A percentile compares a stretch with the other conserved stretches of the same genome.
These are phyloP conservation scores for Lentinula novae-zelandiae DNA, from an alignment of 1,284 basidiomycete genomes.

Conservation along the genomic window DNA sequence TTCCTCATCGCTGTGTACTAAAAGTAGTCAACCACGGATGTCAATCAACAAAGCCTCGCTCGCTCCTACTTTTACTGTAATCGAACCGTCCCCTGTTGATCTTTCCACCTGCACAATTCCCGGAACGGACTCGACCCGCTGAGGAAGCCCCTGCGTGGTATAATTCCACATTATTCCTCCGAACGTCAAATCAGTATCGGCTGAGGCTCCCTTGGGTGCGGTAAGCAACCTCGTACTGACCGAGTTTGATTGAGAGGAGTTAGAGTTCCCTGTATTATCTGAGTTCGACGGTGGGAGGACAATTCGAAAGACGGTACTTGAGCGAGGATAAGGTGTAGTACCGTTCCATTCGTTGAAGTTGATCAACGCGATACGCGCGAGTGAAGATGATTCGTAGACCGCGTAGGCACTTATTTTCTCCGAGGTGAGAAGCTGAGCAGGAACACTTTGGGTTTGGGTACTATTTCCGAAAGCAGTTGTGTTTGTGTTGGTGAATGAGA, in stretches of 20 bases:
- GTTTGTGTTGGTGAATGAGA: neutral
- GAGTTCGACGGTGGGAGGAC: neutral
- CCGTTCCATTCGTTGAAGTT: conserved; percentile 12
- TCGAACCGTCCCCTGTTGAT: neutral
- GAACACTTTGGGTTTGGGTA: neutral
- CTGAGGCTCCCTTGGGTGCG: conserved; percentile 9
- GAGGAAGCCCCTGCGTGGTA: conserved; percentile 8
- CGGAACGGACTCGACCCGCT: neutral
- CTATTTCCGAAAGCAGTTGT: neutral
- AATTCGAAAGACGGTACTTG: neutral
- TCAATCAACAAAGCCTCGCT: conserved; percentile 9
- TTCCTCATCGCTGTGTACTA: no score
- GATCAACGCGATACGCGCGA: conserved; percentile 10
- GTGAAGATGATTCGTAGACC: conserved; percentile 6
- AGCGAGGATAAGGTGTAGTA: conserved; percentile 4
- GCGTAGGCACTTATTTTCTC: conserved; percentile 10
- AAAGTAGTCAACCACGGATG: neutral
- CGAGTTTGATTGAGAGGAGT: neutral
- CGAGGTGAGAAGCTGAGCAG: neutral
- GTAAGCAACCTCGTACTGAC: conserved; percentile 7
- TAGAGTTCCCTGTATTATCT: no score
- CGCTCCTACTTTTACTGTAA: neutral
- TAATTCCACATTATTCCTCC: conserved; percentile 13
- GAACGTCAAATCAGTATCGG: conserved; percentile 7
- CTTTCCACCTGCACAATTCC: conserved; percentile 2